Evolutionary conservation across 305 asterid species (phyloP).

Genomic region (Striga hermonthica): DNA sequence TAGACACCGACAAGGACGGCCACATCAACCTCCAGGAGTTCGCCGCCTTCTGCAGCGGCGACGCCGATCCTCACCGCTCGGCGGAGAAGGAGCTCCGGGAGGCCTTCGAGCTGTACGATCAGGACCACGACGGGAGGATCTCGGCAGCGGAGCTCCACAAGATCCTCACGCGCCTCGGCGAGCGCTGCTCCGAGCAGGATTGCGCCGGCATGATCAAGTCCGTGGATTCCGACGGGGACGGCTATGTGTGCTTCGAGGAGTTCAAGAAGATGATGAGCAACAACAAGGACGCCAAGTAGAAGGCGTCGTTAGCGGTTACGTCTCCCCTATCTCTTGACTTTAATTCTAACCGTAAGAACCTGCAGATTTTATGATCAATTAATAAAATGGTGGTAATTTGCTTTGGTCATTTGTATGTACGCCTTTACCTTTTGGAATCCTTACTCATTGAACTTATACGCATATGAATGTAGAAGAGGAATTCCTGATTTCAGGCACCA

Average conservation of each 20-base stretch:
- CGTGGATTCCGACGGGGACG: conserved; percentile 75
- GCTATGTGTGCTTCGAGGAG: conserved; percentile 59
- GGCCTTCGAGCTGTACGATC: conserved; percentile 76
- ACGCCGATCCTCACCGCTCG: conserved; percentile 38
- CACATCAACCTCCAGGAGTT: conserved; percentile 64
- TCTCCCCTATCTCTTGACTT: background rate
- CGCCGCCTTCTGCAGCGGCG: conserved; percentile 52
- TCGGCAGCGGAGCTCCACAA: conserved; percentile 63
- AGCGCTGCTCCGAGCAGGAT: conserved; percentile 48
- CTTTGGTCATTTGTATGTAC: background rate
- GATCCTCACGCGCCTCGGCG: conserved; percentile 68
- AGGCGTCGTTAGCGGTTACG: conserved; percentile 15
- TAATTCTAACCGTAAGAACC: background rate
- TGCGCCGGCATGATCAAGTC: conserved; percentile 66
- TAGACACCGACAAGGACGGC: conserved; percentile 84
- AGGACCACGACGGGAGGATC: conserved; percentile 67
- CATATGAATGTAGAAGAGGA: too few relatives aligned
- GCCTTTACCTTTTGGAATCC: background rate
- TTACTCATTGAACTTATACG: background rate
- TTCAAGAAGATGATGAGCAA: conserved; percentile 73
- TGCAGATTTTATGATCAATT: background rate
- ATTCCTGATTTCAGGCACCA: too few relatives aligned
- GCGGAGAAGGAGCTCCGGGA: conserved; percentile 64
- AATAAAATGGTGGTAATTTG: background rate
- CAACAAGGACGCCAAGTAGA: conserved; percentile 16